Conservation (phyloP, 192 early-diverging fungal genomes). For the Coemansia sp. region DNA sequence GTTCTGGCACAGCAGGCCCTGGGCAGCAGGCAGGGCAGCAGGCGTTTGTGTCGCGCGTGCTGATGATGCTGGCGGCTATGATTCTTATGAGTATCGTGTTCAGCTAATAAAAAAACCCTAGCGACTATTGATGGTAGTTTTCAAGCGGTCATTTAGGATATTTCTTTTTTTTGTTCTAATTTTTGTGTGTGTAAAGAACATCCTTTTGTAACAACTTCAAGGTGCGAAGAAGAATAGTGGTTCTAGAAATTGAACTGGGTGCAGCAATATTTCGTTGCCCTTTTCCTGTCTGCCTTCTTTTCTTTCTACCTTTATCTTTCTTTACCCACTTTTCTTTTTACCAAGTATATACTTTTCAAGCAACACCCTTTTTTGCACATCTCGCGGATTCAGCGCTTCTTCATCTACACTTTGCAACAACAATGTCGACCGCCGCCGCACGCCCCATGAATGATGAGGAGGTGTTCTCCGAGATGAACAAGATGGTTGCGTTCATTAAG, state of each 20-base stretch:
- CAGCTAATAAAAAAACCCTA: constrained; percentile 43
- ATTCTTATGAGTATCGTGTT: constrained; percentile 76
- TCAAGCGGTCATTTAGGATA: no score
- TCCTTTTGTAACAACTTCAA: background rate
- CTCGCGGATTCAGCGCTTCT: background rate
- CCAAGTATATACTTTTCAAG: background rate
- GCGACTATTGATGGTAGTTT: no score
- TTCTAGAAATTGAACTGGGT: background rate
- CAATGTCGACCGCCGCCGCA: constrained; percentile 40
- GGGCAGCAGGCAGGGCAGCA: constrained; percentile 60
- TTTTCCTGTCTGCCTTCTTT: background rate
- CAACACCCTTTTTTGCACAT: background rate
- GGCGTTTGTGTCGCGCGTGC: constrained; percentile 77
- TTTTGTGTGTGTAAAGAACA: background rate
- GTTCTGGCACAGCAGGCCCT: constrained; percentile 3
- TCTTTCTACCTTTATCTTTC: constrained; percentile 11
- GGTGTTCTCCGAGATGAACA: constrained; percentile 95
- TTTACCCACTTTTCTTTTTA: constrained; percentile 1
- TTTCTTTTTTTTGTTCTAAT: no score
- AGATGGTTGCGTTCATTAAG: constrained; percentile 99
- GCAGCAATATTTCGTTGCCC: background rate
- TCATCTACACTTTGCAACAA: constrained; percentile 1
- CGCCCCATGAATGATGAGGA: constrained; percentile 91
- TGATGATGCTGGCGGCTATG: constrained; percentile 79
- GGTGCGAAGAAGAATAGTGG: background rate